Evolutionary conservation across 805 yeast genomes (phyloP), one percentile per base, ranked within the genome.

Genomic region (Ogataea neopini): DNA sequence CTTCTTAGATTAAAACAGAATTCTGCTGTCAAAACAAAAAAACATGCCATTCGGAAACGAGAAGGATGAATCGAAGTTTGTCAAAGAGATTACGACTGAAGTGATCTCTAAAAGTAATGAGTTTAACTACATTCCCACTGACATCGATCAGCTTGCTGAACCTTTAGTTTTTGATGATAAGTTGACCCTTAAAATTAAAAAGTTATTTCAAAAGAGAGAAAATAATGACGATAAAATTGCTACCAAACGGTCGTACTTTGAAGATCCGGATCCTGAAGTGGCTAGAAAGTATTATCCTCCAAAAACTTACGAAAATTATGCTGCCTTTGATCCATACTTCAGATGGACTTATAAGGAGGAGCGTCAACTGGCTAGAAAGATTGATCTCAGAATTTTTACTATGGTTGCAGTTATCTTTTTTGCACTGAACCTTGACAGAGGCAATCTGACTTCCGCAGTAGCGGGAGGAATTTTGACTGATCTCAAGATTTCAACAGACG

Each of bases 351-450:
- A 52, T 4, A 67, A 72, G 40, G 86, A 80, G 56, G 86, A 83
- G 50, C 68, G 64, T 30, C 67, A 61, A 35, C 58, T 83, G 4
- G 60, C 74, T 13, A 58, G 79, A 60, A 81, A 79, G 57, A 68
- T 79, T 35, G 87, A 84, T 51, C 71, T 71, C 67, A 66, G 74
- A 39, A 85, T 83, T 22, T 69, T 81, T 4, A 63, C 79, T 23
- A 72, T 83, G 71, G 84, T 85, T 0, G 79, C 80, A 50, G 54
- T 82, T 47, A 72, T 81, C 79, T 82, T 82, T 59, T 66, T 77
- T 36, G 80, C 80, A 8, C 69, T 83, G 47, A 81, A 82, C 58
- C 62, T 81, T 47, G 86, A 81, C 62, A 66, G 88, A 56, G 75
- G 75, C 42, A 82, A 83, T 59, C 62, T 83, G 41, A 59, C 70